Conservation (phyloP, 495 filamentous ascomycete species). For the Pseudomonodictys pantanalensis region DNA sequence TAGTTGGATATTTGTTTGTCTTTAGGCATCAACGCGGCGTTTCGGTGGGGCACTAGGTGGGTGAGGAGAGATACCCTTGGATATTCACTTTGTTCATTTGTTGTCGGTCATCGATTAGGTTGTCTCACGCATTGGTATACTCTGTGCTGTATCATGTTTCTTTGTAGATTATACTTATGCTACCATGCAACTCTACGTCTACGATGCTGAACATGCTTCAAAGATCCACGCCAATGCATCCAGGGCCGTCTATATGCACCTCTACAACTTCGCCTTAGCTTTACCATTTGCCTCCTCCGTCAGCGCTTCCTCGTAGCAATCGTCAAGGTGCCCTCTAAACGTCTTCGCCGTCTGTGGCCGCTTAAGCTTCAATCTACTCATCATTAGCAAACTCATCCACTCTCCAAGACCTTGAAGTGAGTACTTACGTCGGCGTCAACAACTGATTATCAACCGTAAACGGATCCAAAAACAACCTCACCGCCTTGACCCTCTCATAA, state of each 20-base stretch:
- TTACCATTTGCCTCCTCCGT: conserved; percentile 33
- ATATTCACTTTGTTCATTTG: too few relatives aligned
- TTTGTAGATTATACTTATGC: too few relatives aligned
- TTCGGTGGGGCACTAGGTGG: too few relatives aligned
- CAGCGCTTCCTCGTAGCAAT: conserved; percentile 69
- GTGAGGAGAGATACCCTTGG: too few relatives aligned
- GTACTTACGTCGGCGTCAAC: conserved; percentile 89
- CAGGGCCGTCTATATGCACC: neutral
- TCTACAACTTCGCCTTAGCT: conserved; percentile 54
- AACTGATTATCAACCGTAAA: conserved; percentile 94
- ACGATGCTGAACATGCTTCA: too few relatives aligned
- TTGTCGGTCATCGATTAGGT: too few relatives aligned
- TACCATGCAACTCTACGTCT: too few relatives aligned
- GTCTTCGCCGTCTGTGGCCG: conserved; percentile 78
- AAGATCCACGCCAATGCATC: neutral
- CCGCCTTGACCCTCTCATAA: conserved; percentile 78
- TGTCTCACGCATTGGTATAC: too few relatives aligned
- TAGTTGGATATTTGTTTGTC: too few relatives aligned
- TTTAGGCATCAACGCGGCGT: too few relatives aligned
- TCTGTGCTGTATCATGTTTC: too few relatives aligned
- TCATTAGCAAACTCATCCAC: conserved; percentile 40
- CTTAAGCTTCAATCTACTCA: conserved; percentile 83
- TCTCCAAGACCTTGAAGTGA: conserved; percentile 2
- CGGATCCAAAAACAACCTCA: conserved; percentile 76
- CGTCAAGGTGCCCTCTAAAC: conserved; percentile 71